A percentile compares a stretch with the other conserved stretches of the same genome.
These are phyloP conservation scores for Fusarium coicis DNA, from an alignment of 2,329 filamentous ascomycete genomes.

Conservation along the genomic window DNA sequence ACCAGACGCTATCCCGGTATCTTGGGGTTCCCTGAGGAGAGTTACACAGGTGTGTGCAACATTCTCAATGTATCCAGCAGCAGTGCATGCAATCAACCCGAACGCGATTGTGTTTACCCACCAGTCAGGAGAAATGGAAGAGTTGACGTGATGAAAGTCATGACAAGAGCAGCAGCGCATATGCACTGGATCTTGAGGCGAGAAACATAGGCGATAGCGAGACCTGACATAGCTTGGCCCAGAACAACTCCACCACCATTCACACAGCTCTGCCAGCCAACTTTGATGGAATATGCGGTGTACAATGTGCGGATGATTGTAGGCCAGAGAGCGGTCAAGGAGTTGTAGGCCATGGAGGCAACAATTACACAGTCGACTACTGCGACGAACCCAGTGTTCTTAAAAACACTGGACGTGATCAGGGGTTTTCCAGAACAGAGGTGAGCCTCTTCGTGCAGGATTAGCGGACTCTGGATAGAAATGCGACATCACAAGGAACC, in stretches of 20 bases:
- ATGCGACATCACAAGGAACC: background rate
- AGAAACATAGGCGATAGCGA: constrained; percentile 51
- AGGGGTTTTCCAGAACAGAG: constrained; percentile 52
- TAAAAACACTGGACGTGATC: constrained; percentile 57
- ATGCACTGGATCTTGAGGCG: constrained; percentile 51
- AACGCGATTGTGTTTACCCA: constrained; percentile 49
- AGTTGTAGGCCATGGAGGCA: constrained; percentile 58
- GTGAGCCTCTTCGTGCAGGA: constrained; percentile 46
- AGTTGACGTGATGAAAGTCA: constrained; percentile 50
- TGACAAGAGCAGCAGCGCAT: constrained; percentile 44
- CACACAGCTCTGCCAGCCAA: constrained; percentile 56
- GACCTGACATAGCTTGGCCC: constrained; percentile 52
- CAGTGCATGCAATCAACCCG: constrained; percentile 46
- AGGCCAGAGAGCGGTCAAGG: constrained; percentile 57
- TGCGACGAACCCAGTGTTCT: constrained; percentile 52
- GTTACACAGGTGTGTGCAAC: constrained; percentile 56
- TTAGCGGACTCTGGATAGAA: background rate
- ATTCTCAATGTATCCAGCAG: constrained; percentile 54
- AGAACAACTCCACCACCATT: constrained; percentile 55
- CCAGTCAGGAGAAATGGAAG: constrained; percentile 41
- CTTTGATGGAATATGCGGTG: constrained; percentile 50
- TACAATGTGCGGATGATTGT: constrained; percentile 53
- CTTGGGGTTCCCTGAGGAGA: constrained; percentile 57
- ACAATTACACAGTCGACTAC: constrained; percentile 53
- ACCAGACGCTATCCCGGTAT: constrained; percentile 58